phyloP scores from a whole-genome alignment of 140 eudicot species.

The Ambrosia hybrid region DNA sequence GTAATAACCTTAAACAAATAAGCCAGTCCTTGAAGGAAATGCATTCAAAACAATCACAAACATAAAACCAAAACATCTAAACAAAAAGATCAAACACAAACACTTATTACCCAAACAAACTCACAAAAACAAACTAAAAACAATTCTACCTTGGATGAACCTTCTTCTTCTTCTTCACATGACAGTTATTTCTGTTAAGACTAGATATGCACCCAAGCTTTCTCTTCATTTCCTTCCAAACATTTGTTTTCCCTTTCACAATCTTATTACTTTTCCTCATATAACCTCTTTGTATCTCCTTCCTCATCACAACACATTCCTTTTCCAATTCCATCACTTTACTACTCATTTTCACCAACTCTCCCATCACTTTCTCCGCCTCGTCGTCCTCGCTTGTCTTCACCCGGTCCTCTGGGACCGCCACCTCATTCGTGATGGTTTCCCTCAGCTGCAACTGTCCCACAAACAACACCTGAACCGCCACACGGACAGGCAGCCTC shows the following conservation, averaged over 20 bases:
- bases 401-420: slow-evolving; percentile 18
- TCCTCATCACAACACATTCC: slow-evolving; percentile 55
- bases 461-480: slow-evolving; percentile 59
- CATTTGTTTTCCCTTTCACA: slow-evolving; percentile 37
- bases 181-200: slow-evolving; percentile 49
- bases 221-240: slow-evolving; percentile 84
- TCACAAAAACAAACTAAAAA: not conserved
- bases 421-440: slow-evolving; percentile 38
- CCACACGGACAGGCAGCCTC: slow-evolving; percentile 58
- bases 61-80: slow-evolving; percentile 14
- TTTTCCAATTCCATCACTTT: slow-evolving; percentile 67
- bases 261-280: slow-evolving; percentile 16
- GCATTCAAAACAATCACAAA: slow-evolving; percentile 5
- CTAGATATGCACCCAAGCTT: slow-evolving; percentile 62
- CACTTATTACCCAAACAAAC: slow-evolving; percentile 8
- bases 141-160: slow-evolving; percentile 41
- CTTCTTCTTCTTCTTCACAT: slow-evolving; percentile 52
- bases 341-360: slow-evolving; percentile 52
- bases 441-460: slow-evolving; percentile 64
- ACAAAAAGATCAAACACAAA: not conserved
- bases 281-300: slow-evolving; percentile 48
- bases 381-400: slow-evolving; percentile 25
- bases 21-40: not conserved
- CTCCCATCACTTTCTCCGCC: slow-evolving; percentile 41
- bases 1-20: not conserved